These are phyloP conservation scores for Ascocoryne sarcoides DNA, from an alignment of 2,329 filamentous ascomycete genomes.

Conservation along the genomic window DNA sequence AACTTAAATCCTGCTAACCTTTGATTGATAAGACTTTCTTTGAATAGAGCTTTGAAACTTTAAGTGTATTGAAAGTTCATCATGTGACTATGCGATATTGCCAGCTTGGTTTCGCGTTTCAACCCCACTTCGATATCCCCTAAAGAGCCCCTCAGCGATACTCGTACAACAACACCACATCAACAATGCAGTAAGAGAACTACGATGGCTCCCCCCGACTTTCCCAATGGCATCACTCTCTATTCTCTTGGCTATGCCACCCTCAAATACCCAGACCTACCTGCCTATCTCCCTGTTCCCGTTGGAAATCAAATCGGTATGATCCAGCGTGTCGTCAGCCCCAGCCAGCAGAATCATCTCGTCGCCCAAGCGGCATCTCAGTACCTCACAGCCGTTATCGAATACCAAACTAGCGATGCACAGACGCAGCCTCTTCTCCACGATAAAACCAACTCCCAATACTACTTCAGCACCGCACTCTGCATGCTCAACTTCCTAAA, in stretches of 20 bases:
- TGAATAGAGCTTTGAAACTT: no score
- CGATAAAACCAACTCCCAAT: slow-evolving; percentile 14
- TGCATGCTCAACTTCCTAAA: slow-evolving; percentile 18
- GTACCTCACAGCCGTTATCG: slow-evolving; percentile 18
- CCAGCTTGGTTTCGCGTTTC: no score
- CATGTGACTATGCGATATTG: no score
- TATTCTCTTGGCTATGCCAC: slow-evolving; percentile 15
- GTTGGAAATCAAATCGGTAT: slow-evolving; percentile 7
- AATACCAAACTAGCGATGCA: slow-evolving; percentile 17
- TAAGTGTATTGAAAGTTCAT: no score
- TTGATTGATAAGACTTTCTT: no score
- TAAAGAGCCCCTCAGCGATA: no score
- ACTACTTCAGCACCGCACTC: slow-evolving; percentile 18
- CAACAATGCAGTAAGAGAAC: no score
- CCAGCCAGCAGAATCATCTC: slow-evolving; percentile 10
- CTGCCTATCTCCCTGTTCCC: slow-evolving; percentile 9
- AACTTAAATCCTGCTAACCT: no score
- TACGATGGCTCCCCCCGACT: slow-evolving; percentile 17
- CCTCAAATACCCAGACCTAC: slow-evolving; percentile 17
- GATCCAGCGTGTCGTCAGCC: slow-evolving; percentile 9
- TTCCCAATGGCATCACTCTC: slow-evolving; percentile 16
- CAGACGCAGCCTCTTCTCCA: slow-evolving; percentile 8
- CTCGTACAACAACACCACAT: no score
- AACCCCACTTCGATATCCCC: no score
- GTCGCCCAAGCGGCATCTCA: slow-evolving; percentile 20